Evolutionary conservation across 805 yeast species (phyloP), one percentile per base, ranked within the genome.

Genomic region (Zygotorulaspora sp.): DNA sequence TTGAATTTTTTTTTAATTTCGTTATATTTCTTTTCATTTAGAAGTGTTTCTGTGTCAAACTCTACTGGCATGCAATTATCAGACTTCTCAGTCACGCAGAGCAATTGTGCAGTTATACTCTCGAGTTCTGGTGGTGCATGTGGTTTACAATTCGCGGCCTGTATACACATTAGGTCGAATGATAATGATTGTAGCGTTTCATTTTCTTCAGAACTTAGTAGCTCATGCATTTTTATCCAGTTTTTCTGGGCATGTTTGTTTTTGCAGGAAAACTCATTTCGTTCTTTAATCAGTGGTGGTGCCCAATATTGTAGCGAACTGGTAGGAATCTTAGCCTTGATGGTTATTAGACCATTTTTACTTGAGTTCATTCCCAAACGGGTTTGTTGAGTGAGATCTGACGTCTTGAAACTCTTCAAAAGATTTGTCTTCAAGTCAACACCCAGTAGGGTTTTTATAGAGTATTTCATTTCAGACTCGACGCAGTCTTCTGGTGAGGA

Each of bases 1-100:
- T 21, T 10, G 30, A 28, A 21, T 34, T 35, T 7, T 23, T 20
- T 12, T 21, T 46, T 50, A 5, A 64, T 43, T 3, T 36, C 34
- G 2, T 40, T 22, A 13, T 58, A 34, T 22, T 49, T 50, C 3
- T 44, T 41, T n/a, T 47, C 40, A 23, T 53, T 47, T 22, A 51
- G 24, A n/a, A 62, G 44, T 9, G 58, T 30, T 27, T 54, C 59
- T 9, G 30, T 26, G 30, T 26, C 17, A 5, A 26, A 14, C 30
- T 12, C 17, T 1, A 69, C 49, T 10, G 74, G 73, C 18, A 68
- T 63, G 3, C 66, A 55, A 16, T 51, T 41, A 5, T 46, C 50
- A 0, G 70, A 63, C 34, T 40, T 56, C 4, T 53, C 51, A 10
- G 66, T 65, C 9, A 63, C 43, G n/a, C 52, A 55, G 2, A 63